Percentiles rank a stretch among this genome's conserved stretches.
Conservation (phyloP, 2,329 filamentous ascomycete genomes). For the Apiospora hydei region DNA sequence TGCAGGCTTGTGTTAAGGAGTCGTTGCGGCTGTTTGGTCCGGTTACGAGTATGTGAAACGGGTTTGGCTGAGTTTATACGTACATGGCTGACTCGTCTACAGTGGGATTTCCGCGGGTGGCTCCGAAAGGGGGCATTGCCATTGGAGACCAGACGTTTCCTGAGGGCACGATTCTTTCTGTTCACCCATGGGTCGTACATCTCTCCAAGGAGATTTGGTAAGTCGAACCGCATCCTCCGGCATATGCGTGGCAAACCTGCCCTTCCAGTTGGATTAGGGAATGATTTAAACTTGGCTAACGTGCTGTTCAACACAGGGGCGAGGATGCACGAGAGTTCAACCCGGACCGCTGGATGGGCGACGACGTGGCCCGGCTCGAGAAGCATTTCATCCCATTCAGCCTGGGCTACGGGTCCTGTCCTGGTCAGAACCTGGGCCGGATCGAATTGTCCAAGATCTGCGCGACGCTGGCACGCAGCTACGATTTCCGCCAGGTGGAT, state of each 20-base stretch:
- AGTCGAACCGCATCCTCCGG: too few species aligned
- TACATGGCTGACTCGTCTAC: background rate
- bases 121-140: constrained; percentile 4
- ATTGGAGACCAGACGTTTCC: constrained; percentile 26
- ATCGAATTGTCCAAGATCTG: constrained; percentile 25
- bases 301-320: constrained; percentile 24
- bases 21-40: constrained; percentile 35
- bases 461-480: constrained; percentile 13
- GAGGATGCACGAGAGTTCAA: constrained; percentile 22
- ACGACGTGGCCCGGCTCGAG: constrained; percentile 5
- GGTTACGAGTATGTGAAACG: constrained; percentile 20
- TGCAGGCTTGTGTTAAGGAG: constrained; percentile 44
- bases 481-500: constrained; percentile 23
- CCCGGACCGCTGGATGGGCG: constrained; percentile 24
- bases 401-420: constrained; percentile 18
- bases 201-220: constrained; percentile 26
- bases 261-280: too few species aligned
- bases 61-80: background rate
- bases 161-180: constrained; percentile 22
- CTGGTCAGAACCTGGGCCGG: constrained; percentile 25
- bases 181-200: constrained; percentile 27
- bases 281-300: too few species aligned
- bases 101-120: constrained; percentile 21
- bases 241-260: too few species aligned
- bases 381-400: constrained; percentile 25